Percentiles rank a stretch among this genome's conserved stretches.
Conservation (phyloP, 306 rosid genomes). For the Quercus aquifolioides region DNA sequence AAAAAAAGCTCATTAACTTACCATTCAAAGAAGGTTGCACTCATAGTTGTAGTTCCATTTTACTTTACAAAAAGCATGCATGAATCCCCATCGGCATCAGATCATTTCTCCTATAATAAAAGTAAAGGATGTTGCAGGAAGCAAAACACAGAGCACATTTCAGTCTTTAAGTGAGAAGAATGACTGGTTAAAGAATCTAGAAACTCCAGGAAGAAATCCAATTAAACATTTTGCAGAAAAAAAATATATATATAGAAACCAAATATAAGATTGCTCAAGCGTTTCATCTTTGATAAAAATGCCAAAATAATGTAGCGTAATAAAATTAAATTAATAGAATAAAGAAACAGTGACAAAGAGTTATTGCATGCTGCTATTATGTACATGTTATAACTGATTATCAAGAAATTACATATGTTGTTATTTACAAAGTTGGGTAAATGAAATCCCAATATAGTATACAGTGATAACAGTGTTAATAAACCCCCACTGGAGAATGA, state of each 20-base stretch:
- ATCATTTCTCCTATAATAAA: no score
- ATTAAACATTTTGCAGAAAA: neutral
- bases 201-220: neutral
- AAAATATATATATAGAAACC: neutral
- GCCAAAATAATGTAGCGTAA: conserved; percentile 5
- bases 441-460: conserved; percentile 31
- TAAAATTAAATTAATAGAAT: conserved; percentile 26
- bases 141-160: no score
- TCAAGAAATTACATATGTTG: conserved; percentile 31
- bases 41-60: no score
- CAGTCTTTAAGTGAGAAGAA: no score
- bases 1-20: no score
- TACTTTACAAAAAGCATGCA: no score
- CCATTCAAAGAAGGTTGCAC: no score
- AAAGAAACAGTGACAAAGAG: neutral
- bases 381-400: conserved; percentile 57
- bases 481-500: conserved; percentile 52
- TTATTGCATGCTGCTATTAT: conserved; percentile 38
- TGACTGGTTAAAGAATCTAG: neutral
- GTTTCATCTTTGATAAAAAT: neutral
- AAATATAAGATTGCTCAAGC: neutral
- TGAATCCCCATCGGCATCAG: no score
- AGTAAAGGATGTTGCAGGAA: no score
- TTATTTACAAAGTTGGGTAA: conserved; percentile 62
- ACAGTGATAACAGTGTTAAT: conserved; percentile 43